phyloP scores from a whole-genome alignment of 768 basidiomycete species.

The Calocybe gangraenosa region DNA sequence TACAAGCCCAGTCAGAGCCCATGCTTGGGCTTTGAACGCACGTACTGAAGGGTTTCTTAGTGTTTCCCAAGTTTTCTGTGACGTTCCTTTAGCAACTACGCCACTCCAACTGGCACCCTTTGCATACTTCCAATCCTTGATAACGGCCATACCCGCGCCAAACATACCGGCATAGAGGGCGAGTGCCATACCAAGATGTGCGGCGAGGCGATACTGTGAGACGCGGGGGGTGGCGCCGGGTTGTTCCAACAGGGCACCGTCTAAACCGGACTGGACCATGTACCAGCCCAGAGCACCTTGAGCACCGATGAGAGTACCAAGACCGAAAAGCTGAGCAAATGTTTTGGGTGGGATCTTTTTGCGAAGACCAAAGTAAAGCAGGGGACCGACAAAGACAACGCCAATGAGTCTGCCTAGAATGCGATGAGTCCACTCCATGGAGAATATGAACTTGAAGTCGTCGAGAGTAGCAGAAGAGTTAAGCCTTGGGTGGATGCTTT shows the following conservation, averaged over 20 bases:
- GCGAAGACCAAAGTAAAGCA: conserved; percentile 73
- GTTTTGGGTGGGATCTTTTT: conserved; percentile 65
- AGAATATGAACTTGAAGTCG: conserved; percentile 95
- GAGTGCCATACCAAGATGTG: conserved; percentile 90
- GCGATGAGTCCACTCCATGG: conserved; percentile 98
- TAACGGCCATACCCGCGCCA: conserved; percentile 64
- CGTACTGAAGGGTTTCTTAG: conserved; percentile 54
- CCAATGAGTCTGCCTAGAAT: conserved; percentile 87
- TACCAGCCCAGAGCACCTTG: conserved; percentile 98
- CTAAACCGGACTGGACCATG: conserved; percentile 97
- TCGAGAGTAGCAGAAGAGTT: conserved; percentile 85
- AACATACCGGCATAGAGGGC: conserved; percentile 94
- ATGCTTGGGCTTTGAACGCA: conserved; percentile 56
- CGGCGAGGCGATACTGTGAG: conserved; percentile 93
- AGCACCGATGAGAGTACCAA: conserved; percentile 80
- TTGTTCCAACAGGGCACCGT: conserved; percentile 72
- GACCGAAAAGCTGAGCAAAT: conserved; percentile 58
- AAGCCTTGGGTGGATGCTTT: too few relatives aligned
- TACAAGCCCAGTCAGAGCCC: conserved; percentile 70
- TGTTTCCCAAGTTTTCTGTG: conserved; percentile 36
- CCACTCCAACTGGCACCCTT: conserved; percentile 58
- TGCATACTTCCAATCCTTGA: conserved; percentile 78
- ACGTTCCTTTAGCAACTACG: conserved; percentile 21
- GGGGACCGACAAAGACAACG: conserved; percentile 76
- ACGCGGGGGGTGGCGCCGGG: conserved; percentile 90